Evolutionary conservation across 169 alveolate genomes (phyloP).

Genomic region (Plasmodium ovale): DNA sequence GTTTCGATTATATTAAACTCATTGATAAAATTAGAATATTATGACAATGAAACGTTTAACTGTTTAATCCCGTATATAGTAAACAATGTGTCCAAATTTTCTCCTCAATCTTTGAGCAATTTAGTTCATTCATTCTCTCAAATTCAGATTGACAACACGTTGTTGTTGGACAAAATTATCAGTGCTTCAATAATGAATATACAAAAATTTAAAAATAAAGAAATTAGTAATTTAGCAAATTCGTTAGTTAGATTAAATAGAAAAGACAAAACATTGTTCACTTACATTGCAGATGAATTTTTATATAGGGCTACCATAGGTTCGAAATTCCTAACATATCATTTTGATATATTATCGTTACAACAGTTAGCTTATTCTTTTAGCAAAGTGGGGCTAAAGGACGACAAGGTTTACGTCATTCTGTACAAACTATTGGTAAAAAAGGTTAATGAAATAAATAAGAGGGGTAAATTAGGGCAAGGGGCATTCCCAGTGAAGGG

Average conservation of each 20-base stretch:
- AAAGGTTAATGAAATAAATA: conserved; percentile 13
- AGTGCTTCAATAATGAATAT: conserved; percentile 35
- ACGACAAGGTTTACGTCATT: conserved; percentile 32
- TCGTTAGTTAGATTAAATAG: conserved; percentile 44
- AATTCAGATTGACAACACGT: conserved; percentile 38
- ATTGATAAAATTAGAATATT: conserved; percentile 32
- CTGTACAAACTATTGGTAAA: conserved; percentile 22
- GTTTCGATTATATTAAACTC: conserved; percentile 51
- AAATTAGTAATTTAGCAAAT: conserved; percentile 69
- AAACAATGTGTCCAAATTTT: conserved; percentile 19
- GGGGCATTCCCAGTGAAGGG: neutral
- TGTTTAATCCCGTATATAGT: conserved; percentile 60
- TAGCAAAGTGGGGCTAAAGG: conserved; percentile 61
- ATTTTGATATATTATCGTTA: conserved; percentile 48
- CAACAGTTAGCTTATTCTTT: conserved; percentile 68
- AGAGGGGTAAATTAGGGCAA: neutral
- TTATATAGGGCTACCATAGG: conserved; percentile 71
- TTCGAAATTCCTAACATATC: conserved; percentile 20
- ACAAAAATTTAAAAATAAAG: conserved; percentile 64
- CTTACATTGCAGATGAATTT: conserved; percentile 68
- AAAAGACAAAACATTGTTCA: conserved; percentile 48
- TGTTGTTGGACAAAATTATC: conserved; percentile 24
- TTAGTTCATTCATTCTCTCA: conserved; percentile 49
- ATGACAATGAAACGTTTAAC: conserved; percentile 57
- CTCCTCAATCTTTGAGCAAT: conserved; percentile 68